Conservation (phyloP, 2,329 filamentous ascomycete genomes). For the Pseudocercospora eumusae region DNA sequence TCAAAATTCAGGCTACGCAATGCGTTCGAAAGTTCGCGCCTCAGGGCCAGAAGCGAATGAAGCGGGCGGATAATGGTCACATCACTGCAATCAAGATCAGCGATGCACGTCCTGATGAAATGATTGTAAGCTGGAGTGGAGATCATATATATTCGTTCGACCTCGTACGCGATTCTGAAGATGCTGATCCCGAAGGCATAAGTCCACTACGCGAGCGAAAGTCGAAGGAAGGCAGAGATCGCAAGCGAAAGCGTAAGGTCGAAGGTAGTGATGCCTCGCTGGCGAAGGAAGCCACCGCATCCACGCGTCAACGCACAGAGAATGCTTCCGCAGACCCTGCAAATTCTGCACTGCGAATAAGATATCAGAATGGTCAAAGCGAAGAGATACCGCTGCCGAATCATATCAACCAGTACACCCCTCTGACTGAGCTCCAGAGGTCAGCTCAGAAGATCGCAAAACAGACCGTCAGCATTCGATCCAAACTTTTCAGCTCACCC, state of each 20-base stretch:
- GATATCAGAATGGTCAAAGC: slow-evolving; percentile 61
- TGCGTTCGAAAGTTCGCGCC: slow-evolving; percentile 69
- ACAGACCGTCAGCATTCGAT: slow-evolving; percentile 56
- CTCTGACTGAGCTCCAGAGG: slow-evolving; percentile 54
- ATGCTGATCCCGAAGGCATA: slow-evolving; percentile 39
- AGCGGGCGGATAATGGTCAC: slow-evolving; percentile 59
- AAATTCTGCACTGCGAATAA: slow-evolving; percentile 56
- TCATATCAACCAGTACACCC: neutral
- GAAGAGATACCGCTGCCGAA: slow-evolving; percentile 57
- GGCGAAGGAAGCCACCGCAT: slow-evolving; percentile 41
- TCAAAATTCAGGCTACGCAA: slow-evolving; percentile 53
- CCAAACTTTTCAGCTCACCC: slow-evolving; percentile 56
- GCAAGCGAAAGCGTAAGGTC: slow-evolving; percentile 61
- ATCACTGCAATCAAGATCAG: slow-evolving; percentile 73
- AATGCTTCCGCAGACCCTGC: slow-evolving; percentile 38
- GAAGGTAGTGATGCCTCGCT: slow-evolving; percentile 43
- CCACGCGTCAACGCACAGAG: slow-evolving; percentile 53
- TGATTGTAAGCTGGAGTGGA: slow-evolving; percentile 66
- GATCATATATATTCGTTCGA: slow-evolving; percentile 66
- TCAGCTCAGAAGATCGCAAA: slow-evolving; percentile 59
- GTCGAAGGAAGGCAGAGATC: slow-evolving; percentile 38
- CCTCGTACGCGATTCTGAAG: slow-evolving; percentile 55
- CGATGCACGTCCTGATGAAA: slow-evolving; percentile 66
- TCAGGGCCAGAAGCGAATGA: slow-evolving; percentile 57
- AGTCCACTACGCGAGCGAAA: slow-evolving; percentile 11